Evolutionary conservation across 805 yeast genomes (phyloP), one percentile per base, ranked within the genome.

Genomic region (Myxozyma geophila): DNA sequence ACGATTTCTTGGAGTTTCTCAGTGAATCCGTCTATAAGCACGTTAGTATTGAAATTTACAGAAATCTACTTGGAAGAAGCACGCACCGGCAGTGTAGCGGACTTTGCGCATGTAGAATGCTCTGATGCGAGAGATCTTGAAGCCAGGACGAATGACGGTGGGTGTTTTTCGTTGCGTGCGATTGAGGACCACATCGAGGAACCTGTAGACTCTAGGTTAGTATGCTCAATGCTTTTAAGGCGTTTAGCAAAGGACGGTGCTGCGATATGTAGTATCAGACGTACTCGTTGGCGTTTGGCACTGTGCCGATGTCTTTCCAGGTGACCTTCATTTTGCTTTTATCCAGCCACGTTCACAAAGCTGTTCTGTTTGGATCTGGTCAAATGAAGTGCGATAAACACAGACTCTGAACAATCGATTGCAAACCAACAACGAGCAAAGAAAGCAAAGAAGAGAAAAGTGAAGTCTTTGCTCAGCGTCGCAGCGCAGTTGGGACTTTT

Each of bases 151-250:
- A 71, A 95, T 89, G 61, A 95, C 98, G n/a, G 99, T 95, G 63
- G 99, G 99, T 6, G 99, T 95, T 80, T 95, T 95, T 80, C 99
- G 87, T 81, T 95, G 99, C 1, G 99, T 95, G 75, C 98, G 85
- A 83, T 95, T 95, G 70, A 95, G 88, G 67, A 95, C 96, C 69
- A 95, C 90, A 79, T 95, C 99, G 85, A 95, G 82, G 83, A 92
- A 82, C 57, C 72, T 69, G 21, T 36, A 9, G 2, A 13, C 1
- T 6, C 12, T 46, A n/a, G 23, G 23, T 12, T 36, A 40, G 17
- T 23, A 35, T 33, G 3, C 15, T 2, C 40, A 7, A 2, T 17
- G 9, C 21, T 33, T 21, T 13, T 23, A 19, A 36, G 5, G 7
- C 41, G 23, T 15, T 21, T 28, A 36, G n/a, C 2, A 47, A 21